phyloP scores from a whole-genome alignment of 2,329 filamentous ascomycete species.

The Aspergillus hiratsukae region DNA sequence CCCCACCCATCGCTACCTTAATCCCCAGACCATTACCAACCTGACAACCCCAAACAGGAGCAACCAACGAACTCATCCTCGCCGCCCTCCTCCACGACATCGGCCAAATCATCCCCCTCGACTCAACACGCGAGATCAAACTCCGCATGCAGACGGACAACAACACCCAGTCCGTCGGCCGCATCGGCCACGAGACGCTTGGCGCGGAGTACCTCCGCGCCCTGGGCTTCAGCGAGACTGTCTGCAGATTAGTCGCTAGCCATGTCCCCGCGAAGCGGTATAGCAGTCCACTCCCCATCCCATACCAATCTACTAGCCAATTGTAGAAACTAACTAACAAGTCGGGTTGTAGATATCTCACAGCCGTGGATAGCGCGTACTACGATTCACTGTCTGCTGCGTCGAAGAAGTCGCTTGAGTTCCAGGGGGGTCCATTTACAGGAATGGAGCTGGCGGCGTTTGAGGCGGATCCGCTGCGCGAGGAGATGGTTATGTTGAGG shows the following conservation, averaged over 20 bases:
- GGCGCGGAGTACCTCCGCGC: slow-evolving; percentile 33
- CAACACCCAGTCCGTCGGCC: slow-evolving; percentile 29
- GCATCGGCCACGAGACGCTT: slow-evolving; percentile 36
- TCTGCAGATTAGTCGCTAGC: slow-evolving; percentile 34
- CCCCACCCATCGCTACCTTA: too few relatives aligned
- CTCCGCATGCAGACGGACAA: slow-evolving; percentile 23
- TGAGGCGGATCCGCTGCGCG: slow-evolving; percentile 27
- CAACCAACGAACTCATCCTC: slow-evolving; percentile 25
- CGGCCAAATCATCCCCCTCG: slow-evolving; percentile 39
- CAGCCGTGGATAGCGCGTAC: slow-evolving; percentile 29
- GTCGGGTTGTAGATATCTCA: slow-evolving; percentile 29
- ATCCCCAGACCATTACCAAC: too few relatives aligned
- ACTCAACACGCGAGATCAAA: slow-evolving; percentile 20
- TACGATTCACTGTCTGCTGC: slow-evolving; percentile 33
- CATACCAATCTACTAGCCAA: too few relatives aligned
- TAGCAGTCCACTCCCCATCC: too few relatives aligned
- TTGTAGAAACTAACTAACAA: background rate
- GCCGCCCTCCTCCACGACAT: slow-evolving; percentile 42
- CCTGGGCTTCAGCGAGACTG: slow-evolving; percentile 33
- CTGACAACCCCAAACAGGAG: slow-evolving; percentile 8
- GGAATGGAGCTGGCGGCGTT: slow-evolving; percentile 27
- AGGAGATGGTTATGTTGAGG: slow-evolving; percentile 34
- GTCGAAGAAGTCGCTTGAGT: slow-evolving; percentile 35
- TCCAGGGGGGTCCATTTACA: slow-evolving; percentile 36
- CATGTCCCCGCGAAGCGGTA: slow-evolving; percentile 38